Evolutionary conservation across 805 yeast genomes (phyloP).

Genomic region (Yarrowia deformans): DNA sequence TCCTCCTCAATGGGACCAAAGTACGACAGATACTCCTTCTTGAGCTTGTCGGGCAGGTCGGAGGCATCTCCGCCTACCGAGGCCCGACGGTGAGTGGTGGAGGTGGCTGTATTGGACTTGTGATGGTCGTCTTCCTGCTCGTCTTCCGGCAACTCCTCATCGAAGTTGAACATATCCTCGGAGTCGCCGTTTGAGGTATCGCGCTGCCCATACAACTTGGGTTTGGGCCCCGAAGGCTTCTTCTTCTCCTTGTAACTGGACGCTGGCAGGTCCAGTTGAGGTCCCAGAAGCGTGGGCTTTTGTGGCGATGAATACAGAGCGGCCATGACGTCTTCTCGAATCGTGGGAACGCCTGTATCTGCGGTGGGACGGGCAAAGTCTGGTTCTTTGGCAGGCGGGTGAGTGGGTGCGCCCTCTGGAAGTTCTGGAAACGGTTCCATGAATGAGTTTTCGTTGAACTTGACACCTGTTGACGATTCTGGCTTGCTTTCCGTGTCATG

Average conservation of each 20-base stretch:
- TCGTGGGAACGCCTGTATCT: constrained; percentile 20
- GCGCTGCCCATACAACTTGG: constrained; percentile 18
- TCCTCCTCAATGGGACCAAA: constrained; percentile 30
- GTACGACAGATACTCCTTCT: constrained; percentile 38
- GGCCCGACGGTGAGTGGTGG: constrained; percentile 21
- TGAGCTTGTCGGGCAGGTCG: constrained; percentile 32
- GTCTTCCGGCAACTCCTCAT: constrained; percentile 42
- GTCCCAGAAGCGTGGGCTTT: constrained; percentile 25
- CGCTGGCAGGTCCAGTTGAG: constrained; percentile 34
- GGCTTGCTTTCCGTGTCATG: not conserved
- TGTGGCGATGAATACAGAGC: constrained; percentile 30
- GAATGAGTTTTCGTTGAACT: constrained; percentile 12
- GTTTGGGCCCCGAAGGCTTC: constrained; percentile 3
- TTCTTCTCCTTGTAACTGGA: constrained; percentile 25
- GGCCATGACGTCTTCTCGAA: constrained; percentile 20
- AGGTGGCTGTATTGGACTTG: constrained; percentile 6
- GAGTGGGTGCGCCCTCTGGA: constrained; percentile 15
- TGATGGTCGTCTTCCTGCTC: not conserved
- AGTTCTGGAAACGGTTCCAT: constrained; percentile 26
- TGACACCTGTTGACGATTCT: not conserved
- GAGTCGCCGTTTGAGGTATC: constrained; percentile 37
- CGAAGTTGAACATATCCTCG: constrained; percentile 44
- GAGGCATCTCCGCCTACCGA: constrained; percentile 30
- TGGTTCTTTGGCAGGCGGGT: constrained; percentile 8
- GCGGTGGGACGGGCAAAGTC: constrained; percentile 18